Evolutionary conservation across 2,329 filamentous ascomycete genomes (phyloP).

Genomic region (Xylaria sp.): DNA sequence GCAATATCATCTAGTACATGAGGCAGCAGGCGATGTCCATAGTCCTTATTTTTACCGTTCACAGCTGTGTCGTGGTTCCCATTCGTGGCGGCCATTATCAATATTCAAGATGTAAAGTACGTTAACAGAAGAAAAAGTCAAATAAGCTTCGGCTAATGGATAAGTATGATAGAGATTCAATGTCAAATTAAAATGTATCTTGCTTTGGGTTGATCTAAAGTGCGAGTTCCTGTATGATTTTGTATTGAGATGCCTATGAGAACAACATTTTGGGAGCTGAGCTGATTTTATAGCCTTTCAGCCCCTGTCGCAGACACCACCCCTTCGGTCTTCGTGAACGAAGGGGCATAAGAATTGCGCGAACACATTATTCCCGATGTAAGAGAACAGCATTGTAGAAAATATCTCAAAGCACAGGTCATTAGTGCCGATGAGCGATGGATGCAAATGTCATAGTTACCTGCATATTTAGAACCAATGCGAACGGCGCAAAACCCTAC

Average conservation of each 20-base stretch:
- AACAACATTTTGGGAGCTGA: neutral
- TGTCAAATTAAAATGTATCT: no score
- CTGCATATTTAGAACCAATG: neutral
- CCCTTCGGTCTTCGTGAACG: neutral
- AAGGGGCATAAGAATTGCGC: neutral
- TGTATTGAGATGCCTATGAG: neutral
- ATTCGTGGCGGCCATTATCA: conserved; percentile 2
- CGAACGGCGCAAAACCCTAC: neutral
- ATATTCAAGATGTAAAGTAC: neutral
- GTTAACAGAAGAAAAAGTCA: no score
- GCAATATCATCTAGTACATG: conserved; percentile 49
- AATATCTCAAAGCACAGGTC: neutral
- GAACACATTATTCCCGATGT: neutral
- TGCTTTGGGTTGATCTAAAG: no score
- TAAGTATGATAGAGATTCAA: no score
- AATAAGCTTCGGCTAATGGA: no score
- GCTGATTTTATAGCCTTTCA: conserved; percentile 10
- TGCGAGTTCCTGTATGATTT: no score
- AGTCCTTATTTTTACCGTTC: neutral
- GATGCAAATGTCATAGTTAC: neutral
- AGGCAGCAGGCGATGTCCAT: conserved; percentile 44
- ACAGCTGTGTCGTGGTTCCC: neutral
- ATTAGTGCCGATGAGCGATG: conserved; percentile 3
- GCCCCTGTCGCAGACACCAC: neutral
- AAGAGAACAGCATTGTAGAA: neutral